Percentiles rank a stretch among this genome's conserved stretches.
phyloP scores from a whole-genome alignment of 305 asterid species.

The Fraxinus nigra region DNA sequence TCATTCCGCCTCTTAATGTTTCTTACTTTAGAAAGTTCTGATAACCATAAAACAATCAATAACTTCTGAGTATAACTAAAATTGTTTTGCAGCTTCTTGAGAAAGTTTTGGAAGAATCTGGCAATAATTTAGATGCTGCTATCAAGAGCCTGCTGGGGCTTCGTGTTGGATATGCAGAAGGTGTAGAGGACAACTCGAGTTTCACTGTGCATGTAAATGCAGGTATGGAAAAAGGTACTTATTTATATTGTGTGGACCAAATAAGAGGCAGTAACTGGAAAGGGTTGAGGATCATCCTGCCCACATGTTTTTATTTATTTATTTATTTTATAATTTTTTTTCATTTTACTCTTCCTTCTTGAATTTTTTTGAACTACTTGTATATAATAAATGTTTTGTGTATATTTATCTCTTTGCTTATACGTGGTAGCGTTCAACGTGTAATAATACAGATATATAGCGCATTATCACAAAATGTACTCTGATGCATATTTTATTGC shows the following conservation, averaged over 20 bases:
- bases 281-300: background rate
- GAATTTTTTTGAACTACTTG: background rate
- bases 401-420: background rate
- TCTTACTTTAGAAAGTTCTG: background rate
- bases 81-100: conserved; percentile 49
- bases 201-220: conserved; percentile 31
- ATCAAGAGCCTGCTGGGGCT: conserved; percentile 54
- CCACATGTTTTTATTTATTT: background rate
- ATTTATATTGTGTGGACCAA: background rate
- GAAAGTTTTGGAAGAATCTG: conserved; percentile 53
- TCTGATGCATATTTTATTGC: background rate
- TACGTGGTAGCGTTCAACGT: background rate
- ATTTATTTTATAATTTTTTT: background rate
- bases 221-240: conserved; percentile 38
- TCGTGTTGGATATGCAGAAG: conserved; percentile 29
- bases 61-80: conserved; percentile 1
- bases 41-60: background rate
- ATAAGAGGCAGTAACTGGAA: background rate
- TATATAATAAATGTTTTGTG: background rate
- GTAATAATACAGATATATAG: background rate
- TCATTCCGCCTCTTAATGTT: background rate
- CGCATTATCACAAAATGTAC: background rate
- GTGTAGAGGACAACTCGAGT: conserved; percentile 27
- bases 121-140: conserved; percentile 56
- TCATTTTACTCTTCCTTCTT: background rate